Conservation (phyloP, 257 asterid species). For the Linaria vulgaris region DNA sequence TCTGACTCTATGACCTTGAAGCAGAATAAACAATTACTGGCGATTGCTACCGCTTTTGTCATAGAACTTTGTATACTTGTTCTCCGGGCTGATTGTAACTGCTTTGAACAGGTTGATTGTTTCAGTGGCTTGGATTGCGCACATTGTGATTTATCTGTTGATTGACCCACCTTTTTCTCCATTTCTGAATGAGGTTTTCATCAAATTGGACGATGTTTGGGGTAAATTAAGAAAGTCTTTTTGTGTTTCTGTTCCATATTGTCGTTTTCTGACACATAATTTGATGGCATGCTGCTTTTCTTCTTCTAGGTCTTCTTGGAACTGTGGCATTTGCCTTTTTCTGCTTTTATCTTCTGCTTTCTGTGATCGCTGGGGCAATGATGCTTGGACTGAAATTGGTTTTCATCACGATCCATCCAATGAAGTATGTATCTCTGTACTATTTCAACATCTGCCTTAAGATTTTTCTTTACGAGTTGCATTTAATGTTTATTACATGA, state of each 20-base stretch:
- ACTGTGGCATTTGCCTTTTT: conserved; percentile 97
- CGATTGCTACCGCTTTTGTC: background rate
- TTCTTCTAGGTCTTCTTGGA: conserved; percentile 87
- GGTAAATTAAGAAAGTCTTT: conserved; percentile 45
- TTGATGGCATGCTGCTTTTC: conserved; percentile 23
- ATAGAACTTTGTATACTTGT: background rate
- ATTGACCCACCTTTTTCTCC: conserved; percentile 90
- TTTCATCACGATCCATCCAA: conserved; percentile 92
- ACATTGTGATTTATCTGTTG: conserved; percentile 86
- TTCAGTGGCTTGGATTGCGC: conserved; percentile 94
- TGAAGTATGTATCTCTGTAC: conserved; percentile 62
- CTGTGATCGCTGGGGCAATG: conserved; percentile 99
- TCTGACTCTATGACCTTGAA: no score
- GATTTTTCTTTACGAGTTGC: conserved; percentile 12
- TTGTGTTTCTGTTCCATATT: conserved; percentile 13
- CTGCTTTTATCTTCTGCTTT: conserved; percentile 95
- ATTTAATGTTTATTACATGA: conserved; percentile 21
- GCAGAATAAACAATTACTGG: no score
- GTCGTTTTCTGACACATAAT: conserved; percentile 13
- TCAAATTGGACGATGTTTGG: conserved; percentile 90
- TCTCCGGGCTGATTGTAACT: conserved; percentile 16
- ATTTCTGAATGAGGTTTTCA: conserved; percentile 85
- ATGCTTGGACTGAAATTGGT: conserved; percentile 93
- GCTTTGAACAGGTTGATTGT: conserved; percentile 73
- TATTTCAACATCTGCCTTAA: conserved; percentile 12